Evolutionary conservation across 2,329 filamentous ascomycete species (phyloP).

Genomic region (Emydomyces testavorans): DNA sequence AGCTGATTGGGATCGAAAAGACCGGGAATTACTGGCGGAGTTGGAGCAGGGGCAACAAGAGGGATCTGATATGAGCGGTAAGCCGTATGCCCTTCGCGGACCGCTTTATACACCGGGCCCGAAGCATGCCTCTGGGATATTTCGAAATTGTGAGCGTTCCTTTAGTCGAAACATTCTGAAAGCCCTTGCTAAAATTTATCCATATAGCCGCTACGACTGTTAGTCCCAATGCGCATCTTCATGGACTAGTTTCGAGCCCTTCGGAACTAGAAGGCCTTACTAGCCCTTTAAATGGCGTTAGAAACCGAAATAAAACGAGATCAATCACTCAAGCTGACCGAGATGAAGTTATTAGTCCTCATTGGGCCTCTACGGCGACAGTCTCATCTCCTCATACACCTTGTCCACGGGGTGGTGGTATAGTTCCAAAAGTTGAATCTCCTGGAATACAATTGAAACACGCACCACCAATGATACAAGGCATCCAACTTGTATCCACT

Average conservation of each 20-base stretch:
- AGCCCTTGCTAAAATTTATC: neutral
- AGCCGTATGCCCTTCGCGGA: neutral
- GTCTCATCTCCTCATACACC: slow-evolving; percentile 3
- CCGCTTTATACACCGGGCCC: neutral
- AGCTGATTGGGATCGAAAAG: slow-evolving; percentile 18
- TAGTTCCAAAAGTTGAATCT: slow-evolving; percentile 7
- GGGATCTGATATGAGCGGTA: neutral
- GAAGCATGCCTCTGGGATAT: slow-evolving; percentile 23
- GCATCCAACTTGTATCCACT: slow-evolving; percentile 49
- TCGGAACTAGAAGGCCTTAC: slow-evolving; percentile 22
- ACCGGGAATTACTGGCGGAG: slow-evolving; percentile 31
- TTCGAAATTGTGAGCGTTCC: slow-evolving; percentile 21
- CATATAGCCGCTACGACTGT: slow-evolving; percentile 15
- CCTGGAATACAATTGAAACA: slow-evolving; percentile 24
- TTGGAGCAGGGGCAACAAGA: slow-evolving; percentile 14
- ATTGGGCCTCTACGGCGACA: slow-evolving; percentile 8
- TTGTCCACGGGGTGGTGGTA: neutral
- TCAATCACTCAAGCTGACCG: neutral
- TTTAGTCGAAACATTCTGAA: neutral
- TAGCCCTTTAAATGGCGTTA: slow-evolving; percentile 26
- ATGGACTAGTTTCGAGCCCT: slow-evolving; percentile 22
- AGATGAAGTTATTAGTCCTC: slow-evolving; percentile 4
- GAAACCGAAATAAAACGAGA: slow-evolving; percentile 13
- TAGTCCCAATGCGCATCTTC: slow-evolving; percentile 19
- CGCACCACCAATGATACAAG: slow-evolving; percentile 41